Conservation (phyloP, 1,284 basidiomycete species). For the Ceratobasidium sp. region DNA sequence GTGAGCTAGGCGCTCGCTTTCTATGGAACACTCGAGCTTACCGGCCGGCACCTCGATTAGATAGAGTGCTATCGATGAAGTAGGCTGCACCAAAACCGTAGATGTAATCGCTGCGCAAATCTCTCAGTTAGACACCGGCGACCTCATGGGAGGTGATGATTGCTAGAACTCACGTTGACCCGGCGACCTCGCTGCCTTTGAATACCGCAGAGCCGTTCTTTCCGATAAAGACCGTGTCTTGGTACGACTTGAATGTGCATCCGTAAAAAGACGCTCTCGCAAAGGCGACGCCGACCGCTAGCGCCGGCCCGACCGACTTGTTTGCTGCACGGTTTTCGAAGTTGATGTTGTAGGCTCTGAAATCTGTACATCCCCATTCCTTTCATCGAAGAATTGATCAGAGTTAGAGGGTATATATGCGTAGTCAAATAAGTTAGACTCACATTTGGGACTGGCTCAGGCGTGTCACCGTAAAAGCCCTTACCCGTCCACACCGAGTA, state of each 20-base stretch:
- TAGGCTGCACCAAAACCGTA: slow-evolving; percentile 73
- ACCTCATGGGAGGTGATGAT: neutral
- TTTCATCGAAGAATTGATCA: slow-evolving; percentile 40
- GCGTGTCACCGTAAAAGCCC: too few relatives aligned
- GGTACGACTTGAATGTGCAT: slow-evolving; percentile 72
- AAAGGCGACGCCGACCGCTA: slow-evolving; percentile 30
- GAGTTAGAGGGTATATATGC: slow-evolving; percentile 27
- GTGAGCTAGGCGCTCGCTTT: slow-evolving; percentile 51
- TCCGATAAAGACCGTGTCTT: slow-evolving; percentile 78
- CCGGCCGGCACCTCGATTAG: slow-evolving; percentile 74
- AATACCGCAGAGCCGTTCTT: slow-evolving; percentile 72
- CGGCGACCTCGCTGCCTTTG: slow-evolving; percentile 73
- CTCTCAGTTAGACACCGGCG: too few relatives aligned
- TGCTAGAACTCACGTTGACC: slow-evolving; percentile 71
- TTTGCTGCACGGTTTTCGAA: slow-evolving; percentile 74
- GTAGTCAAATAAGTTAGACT: too few relatives aligned
- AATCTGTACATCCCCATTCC: slow-evolving; percentile 60
- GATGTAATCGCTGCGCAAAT: slow-evolving; percentile 58
- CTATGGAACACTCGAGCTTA: slow-evolving; percentile 67
- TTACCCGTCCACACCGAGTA: too few relatives aligned
- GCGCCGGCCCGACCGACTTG: slow-evolving; percentile 17
- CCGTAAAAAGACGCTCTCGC: slow-evolving; percentile 72
- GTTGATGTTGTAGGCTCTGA: slow-evolving; percentile 76
- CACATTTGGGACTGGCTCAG: too few relatives aligned
- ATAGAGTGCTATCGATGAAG: slow-evolving; percentile 64